A percentile compares a stretch with the other conserved stretches of the same genome.
Conservation (phyloP, 371 early-diverging fungal genomes). For the Coemansia sp. region DNA sequence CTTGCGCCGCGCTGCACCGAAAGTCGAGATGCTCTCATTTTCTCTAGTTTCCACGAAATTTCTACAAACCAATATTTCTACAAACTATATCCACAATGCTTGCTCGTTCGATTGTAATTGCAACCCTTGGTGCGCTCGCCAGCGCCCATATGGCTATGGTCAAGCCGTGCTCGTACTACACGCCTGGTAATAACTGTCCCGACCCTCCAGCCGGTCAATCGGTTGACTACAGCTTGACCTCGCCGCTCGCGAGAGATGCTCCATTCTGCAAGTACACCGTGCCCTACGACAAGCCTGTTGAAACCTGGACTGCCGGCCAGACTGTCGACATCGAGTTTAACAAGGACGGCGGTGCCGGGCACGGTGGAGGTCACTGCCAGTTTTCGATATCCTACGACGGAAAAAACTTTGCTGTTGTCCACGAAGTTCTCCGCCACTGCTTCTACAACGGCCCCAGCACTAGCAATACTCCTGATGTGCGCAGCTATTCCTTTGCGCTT, state of each 20-base stretch:
- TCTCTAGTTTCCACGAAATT: not conserved
- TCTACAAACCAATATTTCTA: not conserved
- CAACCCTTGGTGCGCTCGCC: constrained; percentile 11
- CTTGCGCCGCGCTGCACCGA: not conserved
- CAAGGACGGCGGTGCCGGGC: constrained; percentile 27
- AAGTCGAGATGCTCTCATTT: not conserved
- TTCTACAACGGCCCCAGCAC: constrained; percentile 23
- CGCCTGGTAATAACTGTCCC: constrained; percentile 21
- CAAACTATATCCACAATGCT: not conserved
- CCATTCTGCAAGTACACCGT: constrained; percentile 40
- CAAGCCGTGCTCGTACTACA: constrained; percentile 43
- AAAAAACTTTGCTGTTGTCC: constrained; percentile 58
- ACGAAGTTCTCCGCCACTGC: constrained; percentile 50
- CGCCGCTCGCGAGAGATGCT: constrained; percentile 20
- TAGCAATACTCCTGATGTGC: constrained; percentile 15
- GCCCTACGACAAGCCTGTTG: constrained; percentile 28
- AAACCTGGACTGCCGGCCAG: constrained; percentile 35
- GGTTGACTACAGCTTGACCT: constrained; percentile 34
- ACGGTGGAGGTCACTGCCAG: constrained; percentile 67
- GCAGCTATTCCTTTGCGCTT: constrained; percentile 28
- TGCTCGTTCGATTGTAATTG: not conserved
- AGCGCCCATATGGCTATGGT: constrained; percentile 45
- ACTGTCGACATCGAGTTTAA: constrained; percentile 23
- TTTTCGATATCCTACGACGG: constrained; percentile 64
- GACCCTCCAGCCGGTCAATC: constrained; percentile 25